Evolutionary conservation across 2,329 filamentous ascomycete genomes (phyloP).

Genomic region (Epichloe scottii): DNA sequence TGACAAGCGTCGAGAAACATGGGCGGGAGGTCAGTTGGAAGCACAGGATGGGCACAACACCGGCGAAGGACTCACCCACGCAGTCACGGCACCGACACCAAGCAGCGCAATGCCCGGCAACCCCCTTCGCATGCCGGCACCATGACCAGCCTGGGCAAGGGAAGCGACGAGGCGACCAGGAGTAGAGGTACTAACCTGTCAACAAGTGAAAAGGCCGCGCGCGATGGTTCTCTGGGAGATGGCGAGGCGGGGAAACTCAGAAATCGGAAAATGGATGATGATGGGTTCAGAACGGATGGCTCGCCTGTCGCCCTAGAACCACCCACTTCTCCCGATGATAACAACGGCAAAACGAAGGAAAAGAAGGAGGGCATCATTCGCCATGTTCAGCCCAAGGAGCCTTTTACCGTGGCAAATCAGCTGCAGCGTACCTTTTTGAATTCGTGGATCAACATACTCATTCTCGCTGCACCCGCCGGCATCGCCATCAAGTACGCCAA

Average conservation of each 20-base stretch:
- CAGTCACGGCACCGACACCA: slow-evolving; percentile 21
- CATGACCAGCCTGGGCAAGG: slow-evolving; percentile 10
- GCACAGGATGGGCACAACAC: slow-evolving; percentile 14
- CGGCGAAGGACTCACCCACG: slow-evolving; percentile 23
- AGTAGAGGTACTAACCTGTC: slow-evolving; percentile 8
- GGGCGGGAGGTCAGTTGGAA: slow-evolving; percentile 22
- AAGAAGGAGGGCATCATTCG: slow-evolving; percentile 29
- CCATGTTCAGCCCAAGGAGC: slow-evolving; percentile 34
- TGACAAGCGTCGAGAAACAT: slow-evolving; percentile 20
- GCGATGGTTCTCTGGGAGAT: slow-evolving; percentile 11
- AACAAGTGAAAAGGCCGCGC: slow-evolving; percentile 10
- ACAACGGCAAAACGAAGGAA: slow-evolving; percentile 16
- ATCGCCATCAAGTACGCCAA: slow-evolving; percentile 58
- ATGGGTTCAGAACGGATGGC: slow-evolving; percentile 6
- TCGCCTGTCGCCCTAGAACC: background rate
- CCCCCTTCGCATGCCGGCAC: slow-evolving; percentile 14
- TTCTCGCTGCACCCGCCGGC: slow-evolving; percentile 67
- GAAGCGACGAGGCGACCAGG: slow-evolving; percentile 12
- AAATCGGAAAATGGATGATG: slow-evolving; percentile 20
- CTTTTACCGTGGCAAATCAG: slow-evolving; percentile 52
- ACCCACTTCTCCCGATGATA: slow-evolving; percentile 14
- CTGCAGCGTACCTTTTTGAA: slow-evolving; percentile 62
- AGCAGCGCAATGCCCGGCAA: slow-evolving; percentile 10
- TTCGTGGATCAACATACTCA: slow-evolving; percentile 77
- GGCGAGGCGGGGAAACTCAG: slow-evolving; percentile 14